phyloP scores from a whole-genome alignment of 768 basidiomycete genomes.

The Xanthoconium stramineum region DNA sequence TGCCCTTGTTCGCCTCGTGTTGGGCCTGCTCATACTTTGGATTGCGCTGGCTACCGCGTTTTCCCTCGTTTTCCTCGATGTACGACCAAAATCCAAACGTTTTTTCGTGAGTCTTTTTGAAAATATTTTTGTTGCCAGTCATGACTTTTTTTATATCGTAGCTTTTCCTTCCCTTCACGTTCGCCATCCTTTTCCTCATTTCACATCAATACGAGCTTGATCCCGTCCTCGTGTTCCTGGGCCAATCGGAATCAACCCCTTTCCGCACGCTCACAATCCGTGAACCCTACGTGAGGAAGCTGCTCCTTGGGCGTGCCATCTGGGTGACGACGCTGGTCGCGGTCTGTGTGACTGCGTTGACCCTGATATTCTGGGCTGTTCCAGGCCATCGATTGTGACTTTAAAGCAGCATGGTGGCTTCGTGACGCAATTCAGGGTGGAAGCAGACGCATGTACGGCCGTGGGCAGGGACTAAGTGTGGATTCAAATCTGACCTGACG shows the following conservation, averaged over 20 bases:
- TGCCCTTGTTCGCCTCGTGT: slow-evolving; percentile 79
- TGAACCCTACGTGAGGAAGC: slow-evolving; percentile 91
- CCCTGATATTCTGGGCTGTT: slow-evolving; percentile 93
- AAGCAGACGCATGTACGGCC: slow-evolving; percentile 9
- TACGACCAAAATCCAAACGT: slow-evolving; percentile 85
- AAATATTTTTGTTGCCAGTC: neutral
- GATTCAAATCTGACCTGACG: slow-evolving; percentile 16
- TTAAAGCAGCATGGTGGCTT: neutral
- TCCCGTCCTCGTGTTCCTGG: slow-evolving; percentile 90
- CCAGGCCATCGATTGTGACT: slow-evolving; percentile 83
- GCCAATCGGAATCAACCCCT: slow-evolving; percentile 93
- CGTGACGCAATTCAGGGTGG: slow-evolving; percentile 7
- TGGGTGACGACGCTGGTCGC: slow-evolving; percentile 86
- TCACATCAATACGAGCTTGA: slow-evolving; percentile 98
- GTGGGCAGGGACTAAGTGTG: slow-evolving; percentile 14
- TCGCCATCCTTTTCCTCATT: slow-evolving; percentile 87
- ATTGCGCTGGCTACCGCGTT: slow-evolving; percentile 91
- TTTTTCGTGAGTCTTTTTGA: slow-evolving; percentile 76
- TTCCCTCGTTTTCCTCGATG: slow-evolving; percentile 90
- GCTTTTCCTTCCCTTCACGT: slow-evolving; percentile 92
- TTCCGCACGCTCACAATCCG: slow-evolving; percentile 91
- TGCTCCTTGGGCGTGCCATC: slow-evolving; percentile 84
- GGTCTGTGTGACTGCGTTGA: slow-evolving; percentile 72
- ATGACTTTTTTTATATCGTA: slow-evolving; percentile 31
- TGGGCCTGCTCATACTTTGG: slow-evolving; percentile 87